Percentiles rank a stretch among this genome's conserved stretches.
Evolutionary conservation across 116 monocot species (phyloP).

Genomic region (Zostera marina): DNA sequence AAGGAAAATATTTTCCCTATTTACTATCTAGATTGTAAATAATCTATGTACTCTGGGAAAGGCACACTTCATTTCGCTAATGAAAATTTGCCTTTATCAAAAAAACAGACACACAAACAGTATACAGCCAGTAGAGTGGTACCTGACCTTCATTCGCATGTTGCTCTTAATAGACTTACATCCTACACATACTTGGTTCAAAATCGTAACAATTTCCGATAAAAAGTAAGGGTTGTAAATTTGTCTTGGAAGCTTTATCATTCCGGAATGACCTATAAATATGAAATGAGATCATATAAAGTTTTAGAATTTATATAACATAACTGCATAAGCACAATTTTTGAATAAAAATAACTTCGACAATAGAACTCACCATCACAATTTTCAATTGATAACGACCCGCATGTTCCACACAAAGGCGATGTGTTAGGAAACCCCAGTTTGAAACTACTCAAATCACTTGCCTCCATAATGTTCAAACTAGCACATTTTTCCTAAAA

Average conservation of each 20-base stretch:
- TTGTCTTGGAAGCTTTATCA: constrained; percentile 8
- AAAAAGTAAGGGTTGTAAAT: constrained; percentile 16
- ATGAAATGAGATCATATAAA: neutral
- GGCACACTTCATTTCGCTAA: too few species aligned
- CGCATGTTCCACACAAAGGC: constrained; percentile 9
- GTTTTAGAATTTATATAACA: too few species aligned
- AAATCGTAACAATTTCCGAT: constrained; percentile 11
- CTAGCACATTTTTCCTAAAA: constrained; percentile 8
- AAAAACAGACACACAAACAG: neutral
- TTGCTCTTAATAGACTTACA: constrained; percentile 7
- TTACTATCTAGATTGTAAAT: too few species aligned
- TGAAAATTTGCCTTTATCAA: too few species aligned
- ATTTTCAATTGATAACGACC: neutral
- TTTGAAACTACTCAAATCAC: constrained; percentile 9
- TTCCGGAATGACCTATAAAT: constrained; percentile 13
- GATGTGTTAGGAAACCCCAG: constrained; percentile 14
- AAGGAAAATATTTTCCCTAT: too few species aligned
- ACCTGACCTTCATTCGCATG: constrained; percentile 13
- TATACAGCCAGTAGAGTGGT: neutral
- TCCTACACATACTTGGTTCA: constrained; percentile 15
- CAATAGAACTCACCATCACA: constrained; percentile 14
- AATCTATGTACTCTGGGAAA: too few species aligned
- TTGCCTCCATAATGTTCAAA: constrained; percentile 2
- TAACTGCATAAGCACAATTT: too few species aligned
- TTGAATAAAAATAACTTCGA: neutral